Evolutionary conservation across 495 filamentous ascomycete species (phyloP), one percentile per base, ranked within the genome.

Genomic region (Aspergillus cavernicola): DNA sequence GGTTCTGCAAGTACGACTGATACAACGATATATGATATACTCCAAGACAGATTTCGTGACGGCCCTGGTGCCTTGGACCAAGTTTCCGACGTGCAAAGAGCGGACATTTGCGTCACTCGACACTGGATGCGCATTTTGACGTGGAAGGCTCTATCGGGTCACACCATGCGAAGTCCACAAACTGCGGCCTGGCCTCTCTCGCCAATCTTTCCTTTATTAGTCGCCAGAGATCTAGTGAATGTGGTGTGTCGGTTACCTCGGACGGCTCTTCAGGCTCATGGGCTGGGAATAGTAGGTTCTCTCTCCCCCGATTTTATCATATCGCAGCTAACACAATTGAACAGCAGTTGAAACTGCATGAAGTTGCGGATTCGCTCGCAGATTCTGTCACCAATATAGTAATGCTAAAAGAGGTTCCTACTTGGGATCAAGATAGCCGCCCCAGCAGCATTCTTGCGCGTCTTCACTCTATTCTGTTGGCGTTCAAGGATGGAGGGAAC

Each of bases 111-210:
- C 42, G 69, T 75, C 28, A 76, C 75, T 2, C 55, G 68, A 37
- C 71, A 75, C 42, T 76, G 75, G 75, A 76, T 78, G 73, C 66
- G 71, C 12, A 70, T 75, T 36, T 57, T 75, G 7, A 45, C 76
- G 32, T 78, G 75, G 75, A 65, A 71, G 32, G 62, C 69, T 6
- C 62, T 69, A 0, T 65, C 64, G 20, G 57, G 57, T 40, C 58
- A 60, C 19, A 61, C 28, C 18, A 29, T 32, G n/a, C 15, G 20
- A 36, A 1, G 26, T 45, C 0, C 19, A 22, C 4, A 54, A 44
- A 6, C 26, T 50, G 24, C 39, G 55, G 23, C 16, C 46, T 20
- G 24, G 24, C 26, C 46, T 22, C 57, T 61, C 2, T 61, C 62
- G 11, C 60, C 67, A 6, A 52, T 56, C 0, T 70, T 70, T 26